Evolutionary conservation across 1,139 yeast species (phyloP), one percentile per base, ranked within the genome.

Genomic region (Zygosaccharomyces pseudobailii): DNA sequence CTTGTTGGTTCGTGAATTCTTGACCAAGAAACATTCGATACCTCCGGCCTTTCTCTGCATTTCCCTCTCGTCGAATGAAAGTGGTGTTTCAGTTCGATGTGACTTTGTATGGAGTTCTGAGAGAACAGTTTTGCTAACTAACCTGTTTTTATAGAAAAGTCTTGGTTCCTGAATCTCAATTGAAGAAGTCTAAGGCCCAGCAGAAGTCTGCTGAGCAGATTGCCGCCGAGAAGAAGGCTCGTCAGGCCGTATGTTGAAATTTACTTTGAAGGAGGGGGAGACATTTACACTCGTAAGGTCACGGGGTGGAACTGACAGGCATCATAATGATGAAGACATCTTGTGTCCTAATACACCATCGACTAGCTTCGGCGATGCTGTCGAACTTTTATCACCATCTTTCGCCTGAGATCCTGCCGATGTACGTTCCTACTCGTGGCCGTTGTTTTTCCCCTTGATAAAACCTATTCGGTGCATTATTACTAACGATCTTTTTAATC

Each of bases 351-450:
- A 68, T 68, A 72, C 75, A 64, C 60, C 48, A 72, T 77, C 79
- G 88, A 81, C 94, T 84, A 85, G 94, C 87, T 71, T 60, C 65
- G 79, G 88, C 96, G 66, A 84, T 89, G 96, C 71, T 84, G 96
- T 87, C 90, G 83, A 54, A 54, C 55, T 81, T 78, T 73, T 85
- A 84, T 84, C 88, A 89, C 97, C 97, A 89, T 89, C 97, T 89
- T 89, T 89, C 97, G 96, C 76, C 97, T 89, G 97, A 89, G 69
- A 48, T 28, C 38, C 33, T 42, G 40, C 36, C 33, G 23, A 27
- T 27, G 22, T 38, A 22, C 24, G 33, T 23, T 13, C 17, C 24
- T 20, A 36, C 38, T 9, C 9, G 27, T 24, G 6, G 9, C 27
- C 27, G 27, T 22, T 22, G 17, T 21, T n/a, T 17, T 7, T 22